phyloP scores from a whole-genome alignment of 1,284 basidiomycete genomes.

The Trichosporon faecale region DNA sequence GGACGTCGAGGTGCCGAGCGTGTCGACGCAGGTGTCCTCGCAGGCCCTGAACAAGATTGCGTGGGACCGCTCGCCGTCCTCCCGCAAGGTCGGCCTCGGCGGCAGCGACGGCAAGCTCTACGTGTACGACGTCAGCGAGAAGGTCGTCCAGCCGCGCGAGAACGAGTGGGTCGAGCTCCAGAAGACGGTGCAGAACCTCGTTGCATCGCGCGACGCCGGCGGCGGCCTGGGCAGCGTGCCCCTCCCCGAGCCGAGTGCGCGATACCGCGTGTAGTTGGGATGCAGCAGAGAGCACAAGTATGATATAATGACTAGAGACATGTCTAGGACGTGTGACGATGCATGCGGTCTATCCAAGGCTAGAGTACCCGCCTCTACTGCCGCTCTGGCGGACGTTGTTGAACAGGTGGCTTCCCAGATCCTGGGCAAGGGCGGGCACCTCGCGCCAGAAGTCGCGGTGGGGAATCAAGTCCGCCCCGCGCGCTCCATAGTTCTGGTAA shows the following conservation, averaged over 20 bases:
- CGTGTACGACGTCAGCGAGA: constrained; percentile 91
- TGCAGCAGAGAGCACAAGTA: neutral
- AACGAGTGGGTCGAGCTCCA: constrained; percentile 86
- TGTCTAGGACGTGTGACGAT: constrained; percentile 2
- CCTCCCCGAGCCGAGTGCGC: neutral
- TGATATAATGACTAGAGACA: neutral
- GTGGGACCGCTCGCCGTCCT: constrained; percentile 80
- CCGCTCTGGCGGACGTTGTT: constrained; percentile 36
- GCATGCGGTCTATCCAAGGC: constrained; percentile 18
- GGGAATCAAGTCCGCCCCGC: constrained; percentile 51
- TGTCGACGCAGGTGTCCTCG: constrained; percentile 55
- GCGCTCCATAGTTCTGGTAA: constrained; percentile 51
- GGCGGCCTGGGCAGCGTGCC: constrained; percentile 3
- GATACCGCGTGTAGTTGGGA: neutral
- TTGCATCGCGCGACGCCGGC: constrained; percentile 16
- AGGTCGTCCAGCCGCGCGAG: constrained; percentile 70
- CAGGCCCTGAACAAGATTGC: constrained; percentile 90
- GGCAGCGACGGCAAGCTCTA: constrained; percentile 89
- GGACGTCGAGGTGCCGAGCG: constrained; percentile 69
- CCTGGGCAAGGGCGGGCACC: constrained; percentile 42
- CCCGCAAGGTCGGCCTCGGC: constrained; percentile 74
- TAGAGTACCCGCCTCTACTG: constrained; percentile 41
- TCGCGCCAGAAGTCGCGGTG: constrained; percentile 54
- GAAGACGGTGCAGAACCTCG: constrained; percentile 60
- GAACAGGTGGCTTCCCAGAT: constrained; percentile 46